Conservation (phyloP, 2,329 filamentous ascomycete species). For the Sclerotinia minor region DNA sequence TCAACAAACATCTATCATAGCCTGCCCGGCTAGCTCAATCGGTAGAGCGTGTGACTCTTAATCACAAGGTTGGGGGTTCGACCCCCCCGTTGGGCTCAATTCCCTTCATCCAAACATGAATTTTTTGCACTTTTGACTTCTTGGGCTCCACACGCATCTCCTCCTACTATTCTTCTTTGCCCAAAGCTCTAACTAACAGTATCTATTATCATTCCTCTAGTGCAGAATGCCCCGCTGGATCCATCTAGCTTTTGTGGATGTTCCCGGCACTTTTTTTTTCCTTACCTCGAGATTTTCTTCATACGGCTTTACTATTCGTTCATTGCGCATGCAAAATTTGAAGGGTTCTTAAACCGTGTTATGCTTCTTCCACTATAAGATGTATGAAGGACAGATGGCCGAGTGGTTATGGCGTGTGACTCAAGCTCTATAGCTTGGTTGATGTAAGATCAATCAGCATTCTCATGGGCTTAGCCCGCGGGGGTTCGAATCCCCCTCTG, state of each 20-base stretch:
- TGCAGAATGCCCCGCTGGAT: not conserved
- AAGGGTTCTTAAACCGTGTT: fast-evolving
- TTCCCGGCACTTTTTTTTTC: not conserved
- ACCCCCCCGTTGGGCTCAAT: constrained; percentile 23
- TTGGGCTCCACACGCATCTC: not conserved
- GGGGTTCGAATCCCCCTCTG: constrained; percentile 27
- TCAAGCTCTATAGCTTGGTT: constrained; percentile 20
- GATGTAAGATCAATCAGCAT: constrained; percentile 13
- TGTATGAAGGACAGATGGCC: constrained; percentile 22
- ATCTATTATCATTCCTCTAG: not conserved
- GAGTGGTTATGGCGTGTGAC: constrained; percentile 27
- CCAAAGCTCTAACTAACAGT: not conserved
- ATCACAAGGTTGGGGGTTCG: constrained; percentile 24
- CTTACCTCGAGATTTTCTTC: not conserved
- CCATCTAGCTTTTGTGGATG: constrained; percentile 13
- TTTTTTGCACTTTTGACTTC: not conserved
- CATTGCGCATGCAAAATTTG: not conserved
- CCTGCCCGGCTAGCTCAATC: constrained; percentile 40
- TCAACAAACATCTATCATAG: constrained; percentile 11
- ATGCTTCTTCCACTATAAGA: fast-evolving
- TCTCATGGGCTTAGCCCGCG: constrained; percentile 25
- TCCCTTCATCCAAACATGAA: not conserved
- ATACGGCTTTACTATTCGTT: constrained; percentile 1
- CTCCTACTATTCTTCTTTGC: not conserved
- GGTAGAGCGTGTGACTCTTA: constrained; percentile 42